A percentile compares a stretch with the other conserved stretches of the same genome.
These are phyloP conservation scores for Cafeteria roenbergensis DNA, from an alignment of 108 stramenopile species.

Conservation along the genomic window DNA sequence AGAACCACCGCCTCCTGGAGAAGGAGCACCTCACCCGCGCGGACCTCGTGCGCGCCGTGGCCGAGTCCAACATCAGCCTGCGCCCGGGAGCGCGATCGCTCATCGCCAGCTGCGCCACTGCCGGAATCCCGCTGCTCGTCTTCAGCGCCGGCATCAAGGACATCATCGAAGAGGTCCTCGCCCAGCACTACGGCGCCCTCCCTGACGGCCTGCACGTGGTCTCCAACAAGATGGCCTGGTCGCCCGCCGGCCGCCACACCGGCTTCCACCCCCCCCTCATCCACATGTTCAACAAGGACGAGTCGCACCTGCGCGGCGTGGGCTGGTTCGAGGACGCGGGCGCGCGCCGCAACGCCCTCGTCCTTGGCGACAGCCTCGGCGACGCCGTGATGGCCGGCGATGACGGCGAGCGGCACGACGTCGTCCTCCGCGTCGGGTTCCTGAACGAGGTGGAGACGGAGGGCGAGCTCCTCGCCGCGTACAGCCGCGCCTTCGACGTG, in stretches of 20 bases:
- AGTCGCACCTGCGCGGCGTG: neutral
- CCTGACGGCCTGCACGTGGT: neutral
- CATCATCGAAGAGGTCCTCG: neutral
- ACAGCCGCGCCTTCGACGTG: neutral
- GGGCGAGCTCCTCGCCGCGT: neutral
- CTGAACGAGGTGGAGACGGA: neutral
- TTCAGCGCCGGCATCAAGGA: conserved; percentile 15
- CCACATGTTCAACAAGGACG: conserved; percentile 25
- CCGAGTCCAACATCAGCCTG: neutral
- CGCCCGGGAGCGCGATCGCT: neutral
- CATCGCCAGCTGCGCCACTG: neutral
- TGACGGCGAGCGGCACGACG: neutral
- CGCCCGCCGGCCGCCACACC: neutral
- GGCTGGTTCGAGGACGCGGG: neutral
- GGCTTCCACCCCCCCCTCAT: conserved; percentile 14
- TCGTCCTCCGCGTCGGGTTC: conserved; percentile 14
- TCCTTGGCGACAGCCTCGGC: conserved; percentile 11
- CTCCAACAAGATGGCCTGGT: neutral
- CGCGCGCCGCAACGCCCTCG: neutral
- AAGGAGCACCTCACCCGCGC: neutral
- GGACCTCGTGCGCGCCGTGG: neutral
- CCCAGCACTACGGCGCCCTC: neutral
- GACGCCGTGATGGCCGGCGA: conserved; percentile 10
- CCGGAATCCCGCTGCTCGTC: neutral
- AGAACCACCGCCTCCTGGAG: conserved; percentile 1